Evolutionary conservation across 1,284 basidiomycete species (phyloP).

Genomic region (Cryptococcus deneoformans): DNA sequence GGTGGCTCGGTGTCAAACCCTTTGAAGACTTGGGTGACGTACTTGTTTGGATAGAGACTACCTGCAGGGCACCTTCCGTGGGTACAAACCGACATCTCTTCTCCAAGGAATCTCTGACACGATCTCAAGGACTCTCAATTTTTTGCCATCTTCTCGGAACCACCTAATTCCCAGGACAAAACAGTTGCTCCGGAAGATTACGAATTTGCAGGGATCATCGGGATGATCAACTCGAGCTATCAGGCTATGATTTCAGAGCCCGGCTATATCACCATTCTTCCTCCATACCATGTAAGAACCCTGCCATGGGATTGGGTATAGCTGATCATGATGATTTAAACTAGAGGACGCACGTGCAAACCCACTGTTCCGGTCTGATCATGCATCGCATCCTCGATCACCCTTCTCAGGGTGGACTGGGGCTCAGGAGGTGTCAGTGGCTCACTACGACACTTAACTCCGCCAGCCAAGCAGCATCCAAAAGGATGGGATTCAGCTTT

Average conservation of each 20-base stretch:
- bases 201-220: conserved; percentile 36
- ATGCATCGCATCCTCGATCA: conserved; percentile 40
- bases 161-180: conserved; percentile 13
- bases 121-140: conserved; percentile 18
- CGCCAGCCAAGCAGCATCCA: conserved; percentile 23
- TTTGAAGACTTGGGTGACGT: conserved; percentile 27
- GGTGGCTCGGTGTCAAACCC: conserved; percentile 21
- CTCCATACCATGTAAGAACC: conserved; percentile 32
- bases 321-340: neutral
- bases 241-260: conserved; percentile 34
- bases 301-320: neutral
- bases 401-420: conserved; percentile 33
- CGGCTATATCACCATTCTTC: conserved; percentile 38
- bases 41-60: conserved; percentile 28
- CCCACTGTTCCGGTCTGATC: conserved; percentile 36
- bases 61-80: conserved; percentile 21
- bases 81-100: neutral
- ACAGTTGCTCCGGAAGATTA: conserved; percentile 27
- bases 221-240: conserved; percentile 26
- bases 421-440: conserved; percentile 42
- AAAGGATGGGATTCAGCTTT: conserved; percentile 32
- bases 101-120: neutral
- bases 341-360: conserved; percentile 40
- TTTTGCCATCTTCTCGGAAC: conserved; percentile 38
- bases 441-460: conserved; percentile 35